Evolutionary conservation across 129 eudicot species (phyloP), one percentile per base, ranked within the genome.

Genomic region (Chrysanthemum makinoi): DNA sequence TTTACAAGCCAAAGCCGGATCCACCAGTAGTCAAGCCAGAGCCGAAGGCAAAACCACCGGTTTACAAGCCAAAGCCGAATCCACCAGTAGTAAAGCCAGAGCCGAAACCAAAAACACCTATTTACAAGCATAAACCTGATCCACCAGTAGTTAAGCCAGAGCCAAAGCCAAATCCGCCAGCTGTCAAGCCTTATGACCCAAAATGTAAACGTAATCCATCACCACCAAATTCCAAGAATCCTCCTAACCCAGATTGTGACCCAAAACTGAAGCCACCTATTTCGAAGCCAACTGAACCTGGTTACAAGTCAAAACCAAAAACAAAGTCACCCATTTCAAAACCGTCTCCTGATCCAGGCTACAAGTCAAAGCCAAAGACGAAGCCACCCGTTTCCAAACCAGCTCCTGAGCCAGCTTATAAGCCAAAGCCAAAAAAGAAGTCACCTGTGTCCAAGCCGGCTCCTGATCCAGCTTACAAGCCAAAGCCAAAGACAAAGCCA

Each of bases 41-140:
- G 12, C 74, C 79, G 33, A 11, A 76, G 3, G 75, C 76, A 35
- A 35, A 35, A 35, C 8, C 44, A 35, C 44, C 44, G 0, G 9
- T 35, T 35, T 35, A 61, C 80, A 75, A 0, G 47, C 57, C 17
- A 13, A 10, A 52, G 17, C 57, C 57, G 6, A 6, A 52, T 14
- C 57, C 57, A 52, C 57, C 57, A 10, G 4, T 51, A n/a, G 26
- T 19, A 20, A 77, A 77, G 39, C 64, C 71, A 10, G 63, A 33
- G 2, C 50, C 49, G 2, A 69, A 75, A 55, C 66, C 70, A 33
- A 58, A 58, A 60, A 75, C 82, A 24, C 83, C 83, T 1, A 72
- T 72, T 7, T 66, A 63, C 77, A 78, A 83, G 75, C 81, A 75
- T 30, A 16, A 53, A n/a, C 78, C 80, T 17, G 65, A 71, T 10